Evolutionary conservation across 257 asterid species (phyloP), one percentile per base, ranked within the genome.

Genomic region (Paraleonurus japonicus): DNA sequence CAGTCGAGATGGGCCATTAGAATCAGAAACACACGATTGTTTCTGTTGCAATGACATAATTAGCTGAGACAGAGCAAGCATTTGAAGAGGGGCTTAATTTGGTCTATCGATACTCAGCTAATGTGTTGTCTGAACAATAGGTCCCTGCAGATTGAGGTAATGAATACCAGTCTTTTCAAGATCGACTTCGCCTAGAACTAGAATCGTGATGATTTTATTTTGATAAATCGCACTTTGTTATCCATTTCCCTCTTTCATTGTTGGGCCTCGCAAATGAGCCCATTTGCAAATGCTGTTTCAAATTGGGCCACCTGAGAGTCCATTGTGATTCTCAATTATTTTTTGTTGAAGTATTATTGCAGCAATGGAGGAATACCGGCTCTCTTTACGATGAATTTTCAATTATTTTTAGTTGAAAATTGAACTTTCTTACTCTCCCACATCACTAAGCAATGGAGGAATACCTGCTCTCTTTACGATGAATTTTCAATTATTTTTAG

Each of bases 61-160:
- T 60, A 33, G 67, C 45, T 68, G 50, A 37, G 57, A 51, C 61
- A 33, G 57, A 51, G 71, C 58, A 62, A 51, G 71, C 58, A 62
- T 69, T 76, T 28, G 16, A 12, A 26, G 27, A 22, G 16, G 45
- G 35, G 63, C 53, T 57, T 9, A 10, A 57, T 45, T 27, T 72
- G 41, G 39, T n/a, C 39, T 12, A 41, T 41, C n/a, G 50, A 41
- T 11, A 16, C 54, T 43, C 7, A 3, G 51, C 51, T 4, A 3
- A 43, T 43, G 51, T 47, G 10, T 47, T n/a, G 54, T 47, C 54
- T 41, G 48, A 41, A 41, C n/a, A 41, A 41, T 10, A 11, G 13
- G 48, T 41, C 16, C 12, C n/a, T 47, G 54, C 54, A 47, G 22
- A 5, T 47, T 47, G 54, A 47, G 54, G 54, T n/a, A 43, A 10